Evolutionary conservation across 1,284 basidiomycete genomes (phyloP), one percentile per base, ranked within the genome.

Genomic region (Takashimella tepidaria): DNA sequence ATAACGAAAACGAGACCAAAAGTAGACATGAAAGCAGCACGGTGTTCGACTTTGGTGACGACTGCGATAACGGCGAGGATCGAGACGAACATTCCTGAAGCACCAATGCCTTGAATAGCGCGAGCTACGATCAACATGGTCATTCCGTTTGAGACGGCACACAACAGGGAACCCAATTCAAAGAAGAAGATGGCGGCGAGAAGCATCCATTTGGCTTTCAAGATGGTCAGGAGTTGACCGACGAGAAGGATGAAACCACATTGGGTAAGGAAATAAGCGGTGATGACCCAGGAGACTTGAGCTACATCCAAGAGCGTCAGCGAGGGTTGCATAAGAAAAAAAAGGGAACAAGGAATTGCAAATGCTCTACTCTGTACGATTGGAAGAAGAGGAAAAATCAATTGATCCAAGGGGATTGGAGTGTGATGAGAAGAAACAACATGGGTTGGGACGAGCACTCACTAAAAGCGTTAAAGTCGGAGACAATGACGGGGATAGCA

Each of bases 121-220:
- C 81, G 72, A 1, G 78, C 79, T 45, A 81, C 73, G 58, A 83
- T 81, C 45, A 82, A 62, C 37, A 78, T 62, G 26, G 60, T 52
- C 59, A 73, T 69, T 26, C 51, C 56, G 24, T 66, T 74, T 0
- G 80, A 72, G 12, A 79, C 76, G n/a, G 76, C 81, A 55, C 80
- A 82, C 21, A 83, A 62, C 25, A 80, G 68, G 8, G 75, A 77
- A 11, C 81, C 81, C 26, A 77, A 51, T 53, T 79, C 78, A 54
- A 79, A 79, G 51, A 75, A 68, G 55, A 76, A 59, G 50, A 82
- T 74, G 41, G 79, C 72, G 19, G 60, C 59, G 27, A 81, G 69
- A 55, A 78, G 78, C 25, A 79, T 67, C 58, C 67, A 75, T 63
- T 80, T 79, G 46, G 76, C 73, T 25, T 75, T 75, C 53, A 77